phyloP scores from a whole-genome alignment of 805 yeast genomes.

The Blastobotrys chiropterorum region DNA sequence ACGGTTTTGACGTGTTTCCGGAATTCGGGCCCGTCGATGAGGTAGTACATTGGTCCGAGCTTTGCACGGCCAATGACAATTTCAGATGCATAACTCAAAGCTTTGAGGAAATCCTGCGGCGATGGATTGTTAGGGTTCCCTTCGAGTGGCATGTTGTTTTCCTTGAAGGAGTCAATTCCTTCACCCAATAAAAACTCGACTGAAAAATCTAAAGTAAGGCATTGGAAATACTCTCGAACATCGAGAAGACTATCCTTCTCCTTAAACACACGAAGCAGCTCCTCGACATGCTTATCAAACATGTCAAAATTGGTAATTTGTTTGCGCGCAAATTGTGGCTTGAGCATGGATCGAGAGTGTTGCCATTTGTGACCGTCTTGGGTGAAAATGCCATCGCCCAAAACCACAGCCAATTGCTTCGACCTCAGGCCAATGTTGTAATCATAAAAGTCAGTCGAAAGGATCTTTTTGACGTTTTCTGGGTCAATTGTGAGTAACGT shows the following conservation, averaged over 20 bases:
- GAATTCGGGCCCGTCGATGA: constrained; percentile 25
- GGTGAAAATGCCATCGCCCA: constrained; percentile 25
- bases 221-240: constrained; percentile 24
- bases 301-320: constrained; percentile 22
- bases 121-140: constrained; percentile 9
- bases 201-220: constrained; percentile 31
- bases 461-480: not conserved
- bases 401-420: not conserved
- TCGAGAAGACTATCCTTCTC: constrained; percentile 12
- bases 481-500: not conserved
- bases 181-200: constrained; percentile 25
- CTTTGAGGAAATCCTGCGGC: constrained; percentile 9
- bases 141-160: not conserved
- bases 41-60: constrained; percentile 21
- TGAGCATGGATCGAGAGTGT: constrained; percentile 27
- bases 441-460: not conserved
- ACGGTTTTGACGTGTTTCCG: constrained; percentile 28
- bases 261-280: not conserved
- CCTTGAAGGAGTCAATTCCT: constrained; percentile 19
- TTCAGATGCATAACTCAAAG: constrained; percentile 13
- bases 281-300: constrained; percentile 20
- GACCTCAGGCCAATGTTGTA: not conserved
- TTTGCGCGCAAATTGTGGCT: constrained; percentile 28
- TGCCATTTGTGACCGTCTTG: constrained; percentile 29
- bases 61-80: constrained; percentile 8